These are phyloP conservation scores for Canariomyces notabilis DNA, from an alignment of 2,329 filamentous ascomycete species.

Conservation along the genomic window DNA sequence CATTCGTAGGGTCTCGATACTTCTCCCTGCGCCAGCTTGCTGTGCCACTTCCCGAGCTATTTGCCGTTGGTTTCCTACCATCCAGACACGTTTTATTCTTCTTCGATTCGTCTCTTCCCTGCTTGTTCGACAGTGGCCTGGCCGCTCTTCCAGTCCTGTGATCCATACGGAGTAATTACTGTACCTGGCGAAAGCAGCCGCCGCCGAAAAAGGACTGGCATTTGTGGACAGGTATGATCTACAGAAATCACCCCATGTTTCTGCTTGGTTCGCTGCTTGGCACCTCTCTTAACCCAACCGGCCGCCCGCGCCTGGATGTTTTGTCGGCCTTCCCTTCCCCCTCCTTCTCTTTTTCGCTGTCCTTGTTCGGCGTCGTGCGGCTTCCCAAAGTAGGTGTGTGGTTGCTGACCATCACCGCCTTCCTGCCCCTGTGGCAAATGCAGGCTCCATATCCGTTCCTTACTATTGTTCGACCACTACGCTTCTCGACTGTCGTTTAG, in stretches of 20 bases:
- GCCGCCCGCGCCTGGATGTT: slow-evolving; percentile 25
- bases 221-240: slow-evolving; percentile 42
- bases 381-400: slow-evolving; percentile 29
- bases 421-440: slow-evolving; percentile 26
- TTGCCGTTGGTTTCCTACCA: slow-evolving; percentile 13
- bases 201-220: slow-evolving; percentile 31
- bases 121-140: slow-evolving; percentile 2
- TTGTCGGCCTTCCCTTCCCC: slow-evolving; percentile 16
- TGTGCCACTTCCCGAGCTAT: slow-evolving; percentile 17
- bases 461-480: slow-evolving; percentile 20
- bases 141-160: slow-evolving; percentile 6
- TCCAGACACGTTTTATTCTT: slow-evolving; percentile 3
- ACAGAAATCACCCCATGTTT: slow-evolving; percentile 38
- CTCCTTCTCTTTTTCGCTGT: slow-evolving; percentile 19
- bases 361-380: slow-evolving; percentile 25
- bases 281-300: slow-evolving; percentile 31
- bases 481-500: slow-evolving; percentile 26
- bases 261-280: slow-evolving; percentile 33
- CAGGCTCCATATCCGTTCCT: slow-evolving; percentile 34
- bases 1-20: slow-evolving; percentile 6
- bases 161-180: slow-evolving; percentile 5
- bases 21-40: slow-evolving; percentile 5
- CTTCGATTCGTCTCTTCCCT: slow-evolving; percentile 7
- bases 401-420: slow-evolving; percentile 33
- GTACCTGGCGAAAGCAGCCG: slow-evolving; percentile 10